A percentile compares a stretch with the other conserved stretches of the same genome.
Conservation (phyloP, 306 rosid genomes). For the Medicago arabica region DNA sequence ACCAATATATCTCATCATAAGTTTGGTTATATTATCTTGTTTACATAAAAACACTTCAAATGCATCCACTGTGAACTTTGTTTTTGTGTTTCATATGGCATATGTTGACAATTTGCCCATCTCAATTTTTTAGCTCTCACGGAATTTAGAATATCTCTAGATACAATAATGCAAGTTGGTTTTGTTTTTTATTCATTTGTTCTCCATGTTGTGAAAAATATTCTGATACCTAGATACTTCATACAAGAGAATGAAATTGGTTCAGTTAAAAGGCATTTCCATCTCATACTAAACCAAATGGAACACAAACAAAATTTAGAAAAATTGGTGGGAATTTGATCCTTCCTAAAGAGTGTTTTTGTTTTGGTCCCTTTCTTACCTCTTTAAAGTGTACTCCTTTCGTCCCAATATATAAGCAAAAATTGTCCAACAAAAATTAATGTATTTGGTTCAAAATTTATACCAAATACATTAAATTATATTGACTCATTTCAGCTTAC, state of each 20-base stretch:
- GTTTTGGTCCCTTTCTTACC: not conserved
- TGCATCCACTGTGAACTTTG: constrained; percentile 30
- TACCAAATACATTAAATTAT: too few relatives aligned
- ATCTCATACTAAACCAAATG: not conserved
- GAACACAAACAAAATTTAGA: not conserved
- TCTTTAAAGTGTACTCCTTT: too few relatives aligned
- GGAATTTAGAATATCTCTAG: constrained; percentile 1
- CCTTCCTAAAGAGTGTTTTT: not conserved
- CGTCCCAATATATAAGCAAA: too few relatives aligned
- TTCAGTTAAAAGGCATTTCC: not conserved
- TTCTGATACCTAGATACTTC: not conserved
- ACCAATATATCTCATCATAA: constrained; percentile 7
- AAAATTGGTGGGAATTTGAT: not conserved
- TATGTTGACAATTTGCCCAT: constrained; percentile 30
- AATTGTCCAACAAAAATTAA: too few relatives aligned
- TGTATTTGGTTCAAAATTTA: too few relatives aligned
- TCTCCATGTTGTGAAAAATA: not conserved
- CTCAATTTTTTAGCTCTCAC: not conserved
- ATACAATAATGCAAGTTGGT: constrained; percentile 35
- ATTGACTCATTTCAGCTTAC: too few relatives aligned
- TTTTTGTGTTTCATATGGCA: constrained; percentile 12
- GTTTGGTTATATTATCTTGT: constrained; percentile 25
- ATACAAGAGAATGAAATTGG: not conserved
- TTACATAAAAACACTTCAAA: not conserved
- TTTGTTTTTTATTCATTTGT: constrained; percentile 16